phyloP scores from a whole-genome alignment of 306 rosid genomes.

The Carpinus fangiana region DNA sequence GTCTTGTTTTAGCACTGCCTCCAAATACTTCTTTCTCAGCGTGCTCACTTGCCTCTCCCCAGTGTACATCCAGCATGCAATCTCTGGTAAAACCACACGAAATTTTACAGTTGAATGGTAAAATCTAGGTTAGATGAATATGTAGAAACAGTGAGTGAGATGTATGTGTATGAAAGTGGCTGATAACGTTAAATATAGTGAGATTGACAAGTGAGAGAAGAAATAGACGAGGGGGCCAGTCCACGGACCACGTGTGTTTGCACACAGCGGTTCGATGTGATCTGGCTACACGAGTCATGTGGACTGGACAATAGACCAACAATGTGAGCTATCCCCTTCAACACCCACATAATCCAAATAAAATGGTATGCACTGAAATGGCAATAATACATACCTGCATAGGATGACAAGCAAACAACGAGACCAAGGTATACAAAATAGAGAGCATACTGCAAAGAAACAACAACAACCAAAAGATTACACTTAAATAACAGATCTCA shows the following conservation, averaged over 20 bases:
- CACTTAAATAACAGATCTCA: constrained; percentile 31
- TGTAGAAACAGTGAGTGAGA: neutral
- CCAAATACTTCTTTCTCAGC: constrained; percentile 89
- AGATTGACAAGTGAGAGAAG: constrained; percentile 36
- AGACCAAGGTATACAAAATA: constrained; percentile 93
- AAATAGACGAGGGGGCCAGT: constrained; percentile 31
- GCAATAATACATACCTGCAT: constrained; percentile 66
- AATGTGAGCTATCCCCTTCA: constrained; percentile 24
- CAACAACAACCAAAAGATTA: neutral
- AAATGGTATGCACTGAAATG: neutral
- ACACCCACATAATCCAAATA: constrained; percentile 11
- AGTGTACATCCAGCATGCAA: constrained; percentile 97
- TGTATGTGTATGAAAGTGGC: neutral
- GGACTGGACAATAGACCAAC: constrained; percentile 36
- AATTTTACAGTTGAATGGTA: neutral
- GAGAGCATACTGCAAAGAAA: constrained; percentile 79
- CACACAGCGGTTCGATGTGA: constrained; percentile 27
- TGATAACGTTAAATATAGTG: constrained; percentile 2
- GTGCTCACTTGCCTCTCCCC: constrained; percentile 97
- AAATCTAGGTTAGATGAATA: neutral
- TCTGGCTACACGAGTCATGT: constrained; percentile 28
- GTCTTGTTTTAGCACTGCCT: constrained; percentile 91
- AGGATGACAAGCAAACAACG: constrained; percentile 84
- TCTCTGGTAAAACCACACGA: constrained; percentile 50
- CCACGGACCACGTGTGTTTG: constrained; percentile 44